phyloP scores from a whole-genome alignment of 2,329 filamentous ascomycete species.

The Myriosclerotinia curreyana region DNA sequence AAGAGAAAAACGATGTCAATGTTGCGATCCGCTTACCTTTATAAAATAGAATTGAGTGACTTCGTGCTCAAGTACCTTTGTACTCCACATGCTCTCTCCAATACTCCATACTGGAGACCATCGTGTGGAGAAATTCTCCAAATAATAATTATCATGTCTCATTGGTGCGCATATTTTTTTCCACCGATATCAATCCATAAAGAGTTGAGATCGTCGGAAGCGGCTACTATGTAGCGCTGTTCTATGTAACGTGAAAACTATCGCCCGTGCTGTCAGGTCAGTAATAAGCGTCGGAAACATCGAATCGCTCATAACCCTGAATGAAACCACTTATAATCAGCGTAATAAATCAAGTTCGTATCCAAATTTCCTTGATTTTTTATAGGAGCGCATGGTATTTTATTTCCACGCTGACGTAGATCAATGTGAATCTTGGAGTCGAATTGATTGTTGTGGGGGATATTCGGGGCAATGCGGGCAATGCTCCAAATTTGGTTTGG shows the following conservation, averaged over 20 bases:
- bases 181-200: not conserved
- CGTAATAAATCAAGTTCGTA: not conserved
- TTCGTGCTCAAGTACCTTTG: not conserved
- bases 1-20: not conserved
- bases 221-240: not conserved
- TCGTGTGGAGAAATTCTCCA: not conserved
- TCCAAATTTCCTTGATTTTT: not conserved
- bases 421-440: not conserved
- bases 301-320: not conserved
- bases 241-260: not conserved
- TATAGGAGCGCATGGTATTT: conserved; percentile 1
- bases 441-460: not conserved
- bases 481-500: not conserved
- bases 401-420: conserved; percentile 4
- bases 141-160: not conserved
- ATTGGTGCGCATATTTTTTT: conserved; percentile 17
- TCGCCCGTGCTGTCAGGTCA: not conserved
- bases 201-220: conserved; percentile 4
- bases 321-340: not conserved
- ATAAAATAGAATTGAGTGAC: not conserved
- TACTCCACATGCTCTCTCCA: not conserved
- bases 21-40: not conserved
- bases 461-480: no score
- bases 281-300: not conserved
- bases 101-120: not conserved